A percentile compares a stretch with the other conserved stretches of the same genome.
Evolutionary conservation across 2,329 filamentous ascomycete species (phyloP).

Genomic region (Penicillium griseofulvum): DNA sequence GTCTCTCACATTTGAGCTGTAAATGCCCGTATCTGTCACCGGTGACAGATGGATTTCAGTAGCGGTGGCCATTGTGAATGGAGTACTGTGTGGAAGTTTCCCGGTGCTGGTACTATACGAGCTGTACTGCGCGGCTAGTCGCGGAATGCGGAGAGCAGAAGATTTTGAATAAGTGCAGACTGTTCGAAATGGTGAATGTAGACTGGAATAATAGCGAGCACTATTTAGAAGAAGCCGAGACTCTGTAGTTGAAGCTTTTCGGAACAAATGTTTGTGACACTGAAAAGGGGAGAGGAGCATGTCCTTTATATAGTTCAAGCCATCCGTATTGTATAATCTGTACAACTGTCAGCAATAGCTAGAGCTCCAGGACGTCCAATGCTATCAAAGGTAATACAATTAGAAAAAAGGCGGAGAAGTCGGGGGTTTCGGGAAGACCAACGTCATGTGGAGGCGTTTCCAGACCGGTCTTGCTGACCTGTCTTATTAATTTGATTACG

Average conservation of each 20-base stretch:
- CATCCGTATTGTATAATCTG: not conserved
- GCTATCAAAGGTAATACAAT: slow-evolving; percentile 15
- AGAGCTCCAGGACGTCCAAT: not conserved
- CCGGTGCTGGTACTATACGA: not conserved
- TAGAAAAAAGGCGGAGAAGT: slow-evolving; percentile 12
- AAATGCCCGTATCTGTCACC: slow-evolving; percentile 45
- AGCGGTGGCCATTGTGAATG: slow-evolving; percentile 49
- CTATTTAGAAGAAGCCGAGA: not conserved
- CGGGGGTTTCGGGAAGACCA: slow-evolving; percentile 4
- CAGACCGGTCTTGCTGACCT: slow-evolving; percentile 1
- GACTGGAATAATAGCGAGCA: not conserved
- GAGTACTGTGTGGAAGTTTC: not conserved
- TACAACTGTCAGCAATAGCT: not conserved
- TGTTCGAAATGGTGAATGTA: not conserved
- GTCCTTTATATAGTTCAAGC: slow-evolving; percentile 1
- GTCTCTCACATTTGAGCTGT: slow-evolving; percentile 48
- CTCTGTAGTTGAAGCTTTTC: not conserved
- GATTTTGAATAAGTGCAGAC: not conserved
- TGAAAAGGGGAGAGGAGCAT: not conserved
- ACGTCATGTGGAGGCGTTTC: slow-evolving; percentile 15
- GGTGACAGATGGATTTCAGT: slow-evolving; percentile 47
- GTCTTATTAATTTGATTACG: not conserved
- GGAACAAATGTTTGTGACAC: not conserved
- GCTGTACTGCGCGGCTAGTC: not conserved
- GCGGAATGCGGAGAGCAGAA: not conserved